These are phyloP conservation scores for Lotus japonicus DNA, from an alignment of 306 rosid genomes.

Conservation along the genomic window DNA sequence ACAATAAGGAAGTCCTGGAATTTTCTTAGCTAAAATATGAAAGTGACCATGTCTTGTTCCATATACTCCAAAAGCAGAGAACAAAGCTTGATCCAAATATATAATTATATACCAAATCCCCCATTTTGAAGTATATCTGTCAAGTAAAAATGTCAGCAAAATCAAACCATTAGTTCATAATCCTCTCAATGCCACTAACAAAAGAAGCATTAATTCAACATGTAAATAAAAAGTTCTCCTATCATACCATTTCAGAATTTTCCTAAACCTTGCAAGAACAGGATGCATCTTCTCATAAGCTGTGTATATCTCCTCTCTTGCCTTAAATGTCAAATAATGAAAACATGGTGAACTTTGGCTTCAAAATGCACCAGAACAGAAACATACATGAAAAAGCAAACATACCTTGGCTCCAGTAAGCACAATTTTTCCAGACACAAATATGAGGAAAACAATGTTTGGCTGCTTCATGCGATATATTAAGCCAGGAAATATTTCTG, in stretches of 20 bases:
- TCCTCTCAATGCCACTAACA: neutral
- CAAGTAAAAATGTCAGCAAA: neutral
- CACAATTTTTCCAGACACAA: slow-evolving; percentile 60
- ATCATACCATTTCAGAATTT: slow-evolving; percentile 39
- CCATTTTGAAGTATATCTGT: neutral
- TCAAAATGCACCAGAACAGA: neutral
- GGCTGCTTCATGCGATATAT: slow-evolving; percentile 68
- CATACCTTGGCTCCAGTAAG: slow-evolving; percentile 61
- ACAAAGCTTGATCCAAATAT: too few relatives aligned
- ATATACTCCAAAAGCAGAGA: too few relatives aligned
- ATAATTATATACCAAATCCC: too few relatives aligned
- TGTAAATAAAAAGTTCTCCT: neutral
- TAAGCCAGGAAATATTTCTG: slow-evolving; percentile 69
- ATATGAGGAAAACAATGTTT: slow-evolving; percentile 54
- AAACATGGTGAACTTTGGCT: neutral
- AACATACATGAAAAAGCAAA: neutral
- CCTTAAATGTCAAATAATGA: slow-evolving; percentile 23
- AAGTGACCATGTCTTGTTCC: too few relatives aligned
- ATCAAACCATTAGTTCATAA: neutral
- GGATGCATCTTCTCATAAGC: slow-evolving; percentile 69
- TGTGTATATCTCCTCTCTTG: slow-evolving; percentile 45
- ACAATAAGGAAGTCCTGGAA: too few relatives aligned
- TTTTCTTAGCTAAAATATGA: too few relatives aligned
- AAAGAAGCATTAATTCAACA: neutral
- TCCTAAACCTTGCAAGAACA: slow-evolving; percentile 59